Percentiles rank a stretch among this genome's conserved stretches.
phyloP scores from a whole-genome alignment of 2,329 filamentous ascomycete genomes.

The Aspergillus sojae region DNA sequence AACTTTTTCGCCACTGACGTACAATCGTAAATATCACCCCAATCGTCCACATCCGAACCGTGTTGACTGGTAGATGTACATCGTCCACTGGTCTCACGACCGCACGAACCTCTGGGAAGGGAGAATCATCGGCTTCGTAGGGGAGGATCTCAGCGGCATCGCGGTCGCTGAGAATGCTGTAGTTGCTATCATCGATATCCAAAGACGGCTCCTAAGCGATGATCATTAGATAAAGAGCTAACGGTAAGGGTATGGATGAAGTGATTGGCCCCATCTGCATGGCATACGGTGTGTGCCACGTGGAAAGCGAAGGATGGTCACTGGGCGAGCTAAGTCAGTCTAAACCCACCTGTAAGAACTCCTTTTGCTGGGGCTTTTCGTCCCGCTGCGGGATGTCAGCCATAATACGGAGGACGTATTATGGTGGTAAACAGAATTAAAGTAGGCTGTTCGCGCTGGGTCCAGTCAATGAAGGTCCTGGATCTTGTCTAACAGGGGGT shows the following conservation, averaged over 20 bases:
- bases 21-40: conserved; percentile 42
- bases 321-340: neutral
- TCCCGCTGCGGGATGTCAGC: neutral
- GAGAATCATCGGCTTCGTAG: conserved; percentile 42
- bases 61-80: conserved; percentile 34
- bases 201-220: conserved; percentile 17
- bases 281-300: neutral
- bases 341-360: conserved; percentile 7
- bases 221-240: neutral
- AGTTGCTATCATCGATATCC: conserved; percentile 18
- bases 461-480: neutral
- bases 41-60: conserved; percentile 42
- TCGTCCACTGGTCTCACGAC: conserved; percentile 39
- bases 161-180: conserved; percentile 32
- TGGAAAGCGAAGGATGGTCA: neutral
- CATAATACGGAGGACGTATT: neutral
- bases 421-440: neutral
- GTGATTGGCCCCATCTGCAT: neutral
- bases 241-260: neutral
- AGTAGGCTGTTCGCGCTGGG: neutral
- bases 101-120: conserved; percentile 42
- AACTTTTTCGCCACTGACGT: conserved; percentile 13
- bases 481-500: neutral
- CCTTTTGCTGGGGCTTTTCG: conserved; percentile 5
- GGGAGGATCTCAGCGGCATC: conserved; percentile 37